Percentiles rank a stretch among this genome's conserved stretches.
phyloP scores from a whole-genome alignment of 768 basidiomycete genomes.

The Chlorophyllum brunneum region DNA sequence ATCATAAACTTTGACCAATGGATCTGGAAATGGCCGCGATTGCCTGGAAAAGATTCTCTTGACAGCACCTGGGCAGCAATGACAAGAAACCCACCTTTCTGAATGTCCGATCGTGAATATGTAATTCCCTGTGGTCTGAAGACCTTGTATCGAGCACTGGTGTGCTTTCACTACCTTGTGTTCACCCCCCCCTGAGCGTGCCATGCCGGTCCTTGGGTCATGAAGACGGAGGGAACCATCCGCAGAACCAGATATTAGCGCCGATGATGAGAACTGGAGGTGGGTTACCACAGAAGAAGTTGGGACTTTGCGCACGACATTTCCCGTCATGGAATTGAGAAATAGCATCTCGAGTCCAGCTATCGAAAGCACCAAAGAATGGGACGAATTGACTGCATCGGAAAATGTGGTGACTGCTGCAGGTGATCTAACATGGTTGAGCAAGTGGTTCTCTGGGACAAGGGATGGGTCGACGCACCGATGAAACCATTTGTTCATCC shows the following conservation, averaged over 20 bases:
- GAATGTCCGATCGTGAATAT: slow-evolving; percentile 87
- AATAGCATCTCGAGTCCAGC: slow-evolving; percentile 58
- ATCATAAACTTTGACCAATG: slow-evolving; percentile 91
- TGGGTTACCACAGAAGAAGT: slow-evolving; percentile 60
- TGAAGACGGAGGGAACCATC: slow-evolving; percentile 76
- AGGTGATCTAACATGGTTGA: slow-evolving; percentile 22
- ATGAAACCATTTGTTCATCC: slow-evolving; percentile 79
- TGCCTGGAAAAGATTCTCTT: slow-evolving; percentile 47
- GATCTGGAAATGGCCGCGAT: slow-evolving; percentile 84
- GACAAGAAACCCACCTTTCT: slow-evolving; percentile 51
- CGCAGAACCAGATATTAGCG: slow-evolving; percentile 61
- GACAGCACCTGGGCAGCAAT: not conserved
- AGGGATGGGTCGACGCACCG: slow-evolving; percentile 41
- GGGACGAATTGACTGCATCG: slow-evolving; percentile 47
- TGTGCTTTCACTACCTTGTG: slow-evolving; percentile 67
- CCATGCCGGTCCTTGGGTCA: slow-evolving; percentile 60
- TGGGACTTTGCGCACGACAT: slow-evolving; percentile 50
- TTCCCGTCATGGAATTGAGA: slow-evolving; percentile 73
- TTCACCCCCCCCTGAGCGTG: slow-evolving; percentile 43
- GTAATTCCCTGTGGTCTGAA: slow-evolving; percentile 76
- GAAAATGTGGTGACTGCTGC: slow-evolving; percentile 38
- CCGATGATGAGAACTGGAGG: slow-evolving; percentile 61
- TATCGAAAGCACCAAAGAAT: slow-evolving; percentile 57
- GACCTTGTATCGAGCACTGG: slow-evolving; percentile 73
- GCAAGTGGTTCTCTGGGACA: not conserved